phyloP scores from a whole-genome alignment of 2,329 filamentous ascomycete genomes.

The Trichoderma asperellum region DNA sequence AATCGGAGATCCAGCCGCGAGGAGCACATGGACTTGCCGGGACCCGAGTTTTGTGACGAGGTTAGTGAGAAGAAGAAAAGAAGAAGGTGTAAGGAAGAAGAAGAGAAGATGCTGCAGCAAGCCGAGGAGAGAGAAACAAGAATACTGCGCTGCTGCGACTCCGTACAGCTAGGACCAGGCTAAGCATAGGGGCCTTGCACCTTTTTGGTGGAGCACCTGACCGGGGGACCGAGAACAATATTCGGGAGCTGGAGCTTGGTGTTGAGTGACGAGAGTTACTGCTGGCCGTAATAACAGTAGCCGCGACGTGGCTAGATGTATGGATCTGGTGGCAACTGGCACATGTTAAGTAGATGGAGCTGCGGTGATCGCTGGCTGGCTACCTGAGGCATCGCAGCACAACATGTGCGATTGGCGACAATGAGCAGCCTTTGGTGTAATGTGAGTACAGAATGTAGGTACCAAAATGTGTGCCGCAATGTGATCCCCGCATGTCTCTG shows the following conservation, averaged over 20 bases:
- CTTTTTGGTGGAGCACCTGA: slow-evolving; percentile 14
- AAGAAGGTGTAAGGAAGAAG: slow-evolving; percentile 5
- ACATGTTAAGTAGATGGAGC: background rate
- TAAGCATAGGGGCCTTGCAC: slow-evolving; percentile 18
- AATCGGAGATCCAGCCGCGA: slow-evolving; percentile 28
- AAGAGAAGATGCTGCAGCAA: background rate
- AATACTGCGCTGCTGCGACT: slow-evolving; percentile 5
- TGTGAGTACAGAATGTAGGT: background rate
- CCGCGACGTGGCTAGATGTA: background rate
- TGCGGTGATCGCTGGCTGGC: background rate
- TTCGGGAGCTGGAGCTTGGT: background rate
- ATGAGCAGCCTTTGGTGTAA: background rate
- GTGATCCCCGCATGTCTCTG: slow-evolving; percentile 10
- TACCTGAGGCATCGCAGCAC: slow-evolving; percentile 2
- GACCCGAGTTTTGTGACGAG: slow-evolving; percentile 21
- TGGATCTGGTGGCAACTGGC: background rate
- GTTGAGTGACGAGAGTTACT: background rate
- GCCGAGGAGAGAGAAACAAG: slow-evolving; percentile 16
- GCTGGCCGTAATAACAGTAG: background rate
- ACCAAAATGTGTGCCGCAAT: background rate
- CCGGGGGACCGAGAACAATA: slow-evolving; percentile 6
- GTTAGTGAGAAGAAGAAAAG: background rate
- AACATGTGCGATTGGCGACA: background rate
- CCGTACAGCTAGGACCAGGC: slow-evolving; percentile 18
- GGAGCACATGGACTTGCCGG: slow-evolving; percentile 29